phyloP scores from a whole-genome alignment of 192 early-diverging fungal genomes.

The Dispira parvispora region DNA sequence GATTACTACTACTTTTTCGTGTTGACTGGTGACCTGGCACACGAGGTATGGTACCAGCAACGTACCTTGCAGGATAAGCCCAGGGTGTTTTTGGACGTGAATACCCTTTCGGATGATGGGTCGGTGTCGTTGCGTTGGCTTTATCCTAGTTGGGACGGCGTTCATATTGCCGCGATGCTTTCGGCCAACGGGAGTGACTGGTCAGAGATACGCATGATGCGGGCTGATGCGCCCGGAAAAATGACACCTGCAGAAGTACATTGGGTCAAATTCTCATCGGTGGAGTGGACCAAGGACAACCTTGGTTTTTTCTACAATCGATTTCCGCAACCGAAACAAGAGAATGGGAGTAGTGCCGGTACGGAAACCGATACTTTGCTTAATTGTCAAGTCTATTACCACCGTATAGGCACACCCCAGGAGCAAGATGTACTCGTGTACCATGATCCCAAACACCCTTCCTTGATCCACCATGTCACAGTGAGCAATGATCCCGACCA shows the following conservation, averaged over 20 bases:
- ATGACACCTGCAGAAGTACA: slow-evolving; percentile 11
- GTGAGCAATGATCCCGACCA: slow-evolving; percentile 32
- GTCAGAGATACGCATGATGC: neutral
- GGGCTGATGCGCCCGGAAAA: neutral
- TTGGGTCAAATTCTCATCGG: slow-evolving; percentile 40
- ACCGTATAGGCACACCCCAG: slow-evolving; percentile 40
- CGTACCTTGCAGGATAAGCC: slow-evolving; percentile 23
- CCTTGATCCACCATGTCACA: slow-evolving; percentile 13
- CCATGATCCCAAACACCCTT: slow-evolving; percentile 29
- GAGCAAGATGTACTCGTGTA: slow-evolving; percentile 38
- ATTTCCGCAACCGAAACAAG: slow-evolving; percentile 23
- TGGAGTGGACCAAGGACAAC: slow-evolving; percentile 48
- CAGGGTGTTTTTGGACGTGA: slow-evolving; percentile 32
- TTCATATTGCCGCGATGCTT: neutral
- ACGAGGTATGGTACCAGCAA: slow-evolving; percentile 38
- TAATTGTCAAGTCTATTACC: slow-evolving; percentile 32
- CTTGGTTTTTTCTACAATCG: slow-evolving; percentile 49
- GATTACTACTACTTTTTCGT: slow-evolving; percentile 46
- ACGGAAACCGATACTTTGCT: slow-evolving; percentile 37
- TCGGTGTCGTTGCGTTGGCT: slow-evolving; percentile 25
- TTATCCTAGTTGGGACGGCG: neutral
- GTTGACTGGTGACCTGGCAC: slow-evolving; percentile 42
- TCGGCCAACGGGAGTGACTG: slow-evolving; percentile 2
- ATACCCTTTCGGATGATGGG: slow-evolving; percentile 37
- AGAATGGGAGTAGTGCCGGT: slow-evolving; percentile 26